Evolutionary conservation across 192 early-diverging fungal genomes (phyloP), one percentile per base, ranked within the genome.

Genomic region (Haplosporangium gracile): DNA sequence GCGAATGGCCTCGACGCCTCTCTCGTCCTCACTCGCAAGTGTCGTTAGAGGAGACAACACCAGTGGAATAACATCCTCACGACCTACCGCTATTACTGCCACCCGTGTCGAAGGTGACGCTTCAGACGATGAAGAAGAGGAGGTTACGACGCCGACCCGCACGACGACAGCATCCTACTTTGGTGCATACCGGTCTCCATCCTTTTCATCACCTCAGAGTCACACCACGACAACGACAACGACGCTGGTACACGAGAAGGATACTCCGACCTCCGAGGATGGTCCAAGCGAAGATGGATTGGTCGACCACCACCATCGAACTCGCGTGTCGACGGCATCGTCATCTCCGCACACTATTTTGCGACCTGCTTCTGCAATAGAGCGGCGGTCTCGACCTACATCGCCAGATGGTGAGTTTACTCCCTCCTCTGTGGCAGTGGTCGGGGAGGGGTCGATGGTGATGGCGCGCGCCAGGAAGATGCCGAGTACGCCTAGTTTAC

Each of bases 1-100:
- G 51, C 84, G 84, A 1, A 86, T 86, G 79, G 63, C 79, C 9
- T 86, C 84, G 10, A 86, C 84, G 1, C 84, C 84, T 3, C 38
- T 73, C 10, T 53, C 78, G 6, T 51, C 60, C 36, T 55, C 49
- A 45, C 29, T 70, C 2, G 38, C 51, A 11, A 72, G 60, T 15
- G 4, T 65, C 26, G 26, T 29, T 13, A 26, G 29, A 15, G 29
- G 29, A 65, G 57, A 9, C 22, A 5, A 9, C 2, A 26, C n/a
- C 7, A 8, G 8, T n/a, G 24, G 57, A 6, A n/a, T 45, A 15
- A 13, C 11, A 11, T 13, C 43, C 1, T 45, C 43, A 13, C 43
- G 43, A 45, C 13, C 43, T 11, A 45, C 15, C 43, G 43, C 13
- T 45, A 45, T 13, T 15, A 15, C 43, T 45, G 11, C 15, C 43